These are phyloP conservation scores for Penicillium hesseltinei DNA, from an alignment of 2,329 filamentous ascomycete species.

Conservation along the genomic window DNA sequence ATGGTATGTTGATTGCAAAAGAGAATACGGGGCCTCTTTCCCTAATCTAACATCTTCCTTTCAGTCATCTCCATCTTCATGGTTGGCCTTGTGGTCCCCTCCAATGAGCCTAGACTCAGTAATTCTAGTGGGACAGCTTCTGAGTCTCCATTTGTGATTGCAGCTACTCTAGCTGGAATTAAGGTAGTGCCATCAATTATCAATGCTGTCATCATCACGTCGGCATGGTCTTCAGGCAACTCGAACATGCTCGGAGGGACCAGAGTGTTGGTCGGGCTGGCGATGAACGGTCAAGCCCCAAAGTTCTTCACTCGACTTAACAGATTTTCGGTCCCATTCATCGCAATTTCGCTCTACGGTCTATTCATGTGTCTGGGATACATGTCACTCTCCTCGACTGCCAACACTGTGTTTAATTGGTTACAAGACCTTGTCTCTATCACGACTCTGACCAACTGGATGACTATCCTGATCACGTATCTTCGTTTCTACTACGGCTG, in stretches of 20 bases:
- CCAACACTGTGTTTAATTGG: conserved; percentile 7
- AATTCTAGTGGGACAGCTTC: conserved; percentile 6
- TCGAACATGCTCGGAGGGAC: conserved; percentile 9
- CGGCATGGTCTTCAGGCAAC: conserved; percentile 8
- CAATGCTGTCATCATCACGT: conserved; percentile 12
- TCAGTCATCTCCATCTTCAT: neutral
- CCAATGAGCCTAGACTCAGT: conserved; percentile 1
- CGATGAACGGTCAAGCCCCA: conserved; percentile 7
- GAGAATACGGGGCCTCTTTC: too few relatives aligned
- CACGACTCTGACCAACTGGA: conserved; percentile 2
- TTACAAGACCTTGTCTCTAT: conserved; percentile 4
- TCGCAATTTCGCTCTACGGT: conserved; percentile 1
- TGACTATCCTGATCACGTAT: neutral
- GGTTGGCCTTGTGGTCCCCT: conserved; percentile 1
- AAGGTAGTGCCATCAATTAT: conserved; percentile 9
- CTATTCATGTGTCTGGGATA: conserved; percentile 4
- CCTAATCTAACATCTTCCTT: neutral
- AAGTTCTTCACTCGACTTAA: conserved; percentile 8
- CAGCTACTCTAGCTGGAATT: conserved; percentile 6
- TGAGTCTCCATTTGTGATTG: conserved; percentile 10
- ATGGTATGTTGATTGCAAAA: neutral
- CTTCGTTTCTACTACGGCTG: neutral
- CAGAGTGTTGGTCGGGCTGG: conserved; percentile 4
- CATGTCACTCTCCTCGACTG: conserved; percentile 2
- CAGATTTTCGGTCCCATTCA: conserved; percentile 6